Percentiles rank a stretch among this genome's conserved stretches.
These are phyloP conservation scores for Physcomitrellopsis africana DNA, from an alignment of 225 moss, liverwort and hornwort genomes.

Conservation along the genomic window DNA sequence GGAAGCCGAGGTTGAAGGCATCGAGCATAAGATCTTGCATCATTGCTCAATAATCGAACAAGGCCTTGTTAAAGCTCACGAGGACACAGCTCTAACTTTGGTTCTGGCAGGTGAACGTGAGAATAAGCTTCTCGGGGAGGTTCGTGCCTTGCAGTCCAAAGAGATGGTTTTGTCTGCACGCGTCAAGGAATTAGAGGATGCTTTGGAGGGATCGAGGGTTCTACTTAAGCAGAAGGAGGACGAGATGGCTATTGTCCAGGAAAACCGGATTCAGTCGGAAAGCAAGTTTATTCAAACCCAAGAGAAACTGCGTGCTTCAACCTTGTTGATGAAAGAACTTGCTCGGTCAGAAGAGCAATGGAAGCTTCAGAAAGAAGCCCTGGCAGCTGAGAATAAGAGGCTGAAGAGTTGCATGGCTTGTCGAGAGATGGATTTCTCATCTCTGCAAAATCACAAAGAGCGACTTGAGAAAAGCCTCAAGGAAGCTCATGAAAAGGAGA, in stretches of 20 bases:
- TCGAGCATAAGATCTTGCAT: slow-evolving; percentile 30
- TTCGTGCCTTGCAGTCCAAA: slow-evolving; percentile 38
- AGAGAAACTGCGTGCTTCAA: slow-evolving; percentile 50
- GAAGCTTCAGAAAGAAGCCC: slow-evolving; percentile 40
- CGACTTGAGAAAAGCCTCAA: slow-evolving; percentile 44
- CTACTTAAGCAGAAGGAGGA: slow-evolving; percentile 39
- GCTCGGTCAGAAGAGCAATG: slow-evolving; percentile 46
- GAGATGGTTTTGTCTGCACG: slow-evolving; percentile 23
- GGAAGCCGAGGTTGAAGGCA: slow-evolving; percentile 34
- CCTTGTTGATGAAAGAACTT: slow-evolving; percentile 41
- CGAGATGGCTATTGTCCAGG: slow-evolving; percentile 34
- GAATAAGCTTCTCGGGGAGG: slow-evolving; percentile 34
- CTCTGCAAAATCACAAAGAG: slow-evolving; percentile 43
- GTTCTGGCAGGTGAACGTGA: slow-evolving; percentile 35
- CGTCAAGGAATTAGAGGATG: slow-evolving; percentile 29
- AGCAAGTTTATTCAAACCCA: slow-evolving; percentile 33
- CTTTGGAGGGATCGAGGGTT: slow-evolving; percentile 33
- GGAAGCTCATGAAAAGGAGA: slow-evolving; percentile 45
- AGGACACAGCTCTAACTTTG: slow-evolving; percentile 39
- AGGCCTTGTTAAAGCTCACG: slow-evolving; percentile 26
- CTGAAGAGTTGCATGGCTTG: slow-evolving; percentile 59
- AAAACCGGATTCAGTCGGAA: slow-evolving; percentile 34
- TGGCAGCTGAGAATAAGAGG: slow-evolving; percentile 51
- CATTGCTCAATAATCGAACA: slow-evolving; percentile 39
- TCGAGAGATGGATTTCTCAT: slow-evolving; percentile 60